Percentiles rank a stretch among this genome's conserved stretches.
phyloP scores from a whole-genome alignment of 208 protist species.

The Endotrypanum monterogeii region DNA sequence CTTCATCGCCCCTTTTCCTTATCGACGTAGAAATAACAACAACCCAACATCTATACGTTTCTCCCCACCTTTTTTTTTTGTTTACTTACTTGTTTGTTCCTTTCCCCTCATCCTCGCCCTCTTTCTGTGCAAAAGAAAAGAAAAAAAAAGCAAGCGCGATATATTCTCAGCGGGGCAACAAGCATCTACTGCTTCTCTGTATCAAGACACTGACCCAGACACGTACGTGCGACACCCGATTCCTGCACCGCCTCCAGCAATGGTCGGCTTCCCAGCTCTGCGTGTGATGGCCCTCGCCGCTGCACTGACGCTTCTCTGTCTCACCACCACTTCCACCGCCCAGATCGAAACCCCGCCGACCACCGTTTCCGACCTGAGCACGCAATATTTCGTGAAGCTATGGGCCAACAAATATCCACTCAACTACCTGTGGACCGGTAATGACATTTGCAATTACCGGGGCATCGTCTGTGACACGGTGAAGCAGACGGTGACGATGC shows the following conservation, averaged over 20 bases:
- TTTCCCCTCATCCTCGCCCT: too few species aligned
- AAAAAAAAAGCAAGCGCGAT: too few species aligned
- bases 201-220: background rate
- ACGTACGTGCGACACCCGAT: background rate
- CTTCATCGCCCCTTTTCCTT: too few species aligned
- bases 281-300: background rate
- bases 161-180: too few species aligned
- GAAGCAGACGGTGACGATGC: conserved; percentile 26
- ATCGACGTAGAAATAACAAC: too few species aligned
- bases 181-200: too few species aligned
- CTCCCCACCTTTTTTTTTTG: too few species aligned
- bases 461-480: conserved; percentile 40
- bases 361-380: conserved; percentile 29
- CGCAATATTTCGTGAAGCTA: conserved; percentile 33
- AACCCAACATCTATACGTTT: too few species aligned
- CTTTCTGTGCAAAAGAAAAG: too few species aligned
- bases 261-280: background rate
- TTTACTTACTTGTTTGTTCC: too few species aligned
- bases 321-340: background rate
- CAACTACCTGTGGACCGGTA: conserved; percentile 40
- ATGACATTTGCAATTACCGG: conserved; percentile 44
- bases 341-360: background rate
- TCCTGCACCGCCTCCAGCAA: background rate
- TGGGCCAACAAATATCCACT: conserved; percentile 25
- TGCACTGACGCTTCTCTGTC: conserved; percentile 10